phyloP scores from a whole-genome alignment of 1,139 yeast genomes.

The Pichia sp. region DNA sequence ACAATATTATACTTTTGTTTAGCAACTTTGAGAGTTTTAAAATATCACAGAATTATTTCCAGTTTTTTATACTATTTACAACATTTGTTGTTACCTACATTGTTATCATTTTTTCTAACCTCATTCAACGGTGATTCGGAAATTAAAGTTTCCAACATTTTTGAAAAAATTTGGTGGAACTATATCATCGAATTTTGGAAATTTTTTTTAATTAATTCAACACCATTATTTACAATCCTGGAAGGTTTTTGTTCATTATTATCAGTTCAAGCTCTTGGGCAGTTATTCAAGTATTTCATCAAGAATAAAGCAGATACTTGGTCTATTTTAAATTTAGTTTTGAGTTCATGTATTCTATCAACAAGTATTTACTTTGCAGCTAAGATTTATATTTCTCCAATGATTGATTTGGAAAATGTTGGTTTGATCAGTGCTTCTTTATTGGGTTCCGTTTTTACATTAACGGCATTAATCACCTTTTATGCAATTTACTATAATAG shows the following conservation, averaged over 20 bases:
- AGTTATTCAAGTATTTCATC: slow-evolving; percentile 70
- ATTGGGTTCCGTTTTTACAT: slow-evolving; percentile 76
- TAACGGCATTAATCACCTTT: slow-evolving; percentile 66
- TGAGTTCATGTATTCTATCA: slow-evolving; percentile 71
- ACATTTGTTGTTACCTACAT: slow-evolving; percentile 74
- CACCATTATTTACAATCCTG: slow-evolving; percentile 79
- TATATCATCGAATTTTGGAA: slow-evolving; percentile 59
- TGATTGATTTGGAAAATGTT: slow-evolving; percentile 50
- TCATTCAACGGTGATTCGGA: slow-evolving; percentile 33
- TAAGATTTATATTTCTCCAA: slow-evolving; percentile 69
- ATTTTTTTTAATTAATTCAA: slow-evolving; percentile 62
- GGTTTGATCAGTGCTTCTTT: slow-evolving; percentile 73
- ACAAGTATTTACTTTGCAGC: slow-evolving; percentile 72
- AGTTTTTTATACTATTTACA: slow-evolving; percentile 67
- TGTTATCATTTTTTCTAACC: slow-evolving; percentile 67
- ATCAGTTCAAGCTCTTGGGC: slow-evolving; percentile 87
- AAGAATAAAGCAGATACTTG: slow-evolving; percentile 64
- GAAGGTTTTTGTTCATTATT: slow-evolving; percentile 91
- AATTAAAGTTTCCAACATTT: slow-evolving; percentile 2
- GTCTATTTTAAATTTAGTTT: slow-evolving; percentile 68
- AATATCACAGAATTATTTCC: slow-evolving; percentile 42
- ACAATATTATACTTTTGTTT: slow-evolving; percentile 60
- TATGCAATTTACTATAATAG: slow-evolving; percentile 78
- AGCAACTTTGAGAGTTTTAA: slow-evolving; percentile 62
- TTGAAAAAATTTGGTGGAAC: slow-evolving; percentile 27